Evolutionary conservation across 495 filamentous ascomycete species (phyloP).

Genomic region (Xylaria grammica): DNA sequence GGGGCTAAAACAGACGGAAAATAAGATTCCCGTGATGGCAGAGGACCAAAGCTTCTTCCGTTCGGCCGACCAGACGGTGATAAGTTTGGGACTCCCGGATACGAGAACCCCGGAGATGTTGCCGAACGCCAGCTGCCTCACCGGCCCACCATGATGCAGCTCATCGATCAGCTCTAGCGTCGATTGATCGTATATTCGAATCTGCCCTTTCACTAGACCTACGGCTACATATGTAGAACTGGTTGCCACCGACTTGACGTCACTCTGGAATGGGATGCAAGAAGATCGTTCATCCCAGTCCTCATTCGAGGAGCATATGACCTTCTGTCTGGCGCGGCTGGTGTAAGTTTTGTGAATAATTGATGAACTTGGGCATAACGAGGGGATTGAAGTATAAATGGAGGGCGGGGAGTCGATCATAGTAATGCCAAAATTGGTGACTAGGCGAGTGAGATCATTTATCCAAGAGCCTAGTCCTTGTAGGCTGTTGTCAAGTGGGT

Average conservation of each 20-base stretch:
- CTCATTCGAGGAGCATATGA: constrained; percentile 25
- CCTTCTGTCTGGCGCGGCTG: constrained; percentile 24
- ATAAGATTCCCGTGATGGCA: constrained; percentile 23
- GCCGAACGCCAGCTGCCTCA: constrained; percentile 22
- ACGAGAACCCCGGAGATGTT: constrained; percentile 17
- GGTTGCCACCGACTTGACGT: constrained; percentile 28
- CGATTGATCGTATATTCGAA: constrained; percentile 26
- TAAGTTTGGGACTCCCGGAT: constrained; percentile 20
- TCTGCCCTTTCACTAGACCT: constrained; percentile 22
- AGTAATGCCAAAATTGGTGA: constrained; percentile 28
- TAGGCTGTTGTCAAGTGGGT: constrained; percentile 25
- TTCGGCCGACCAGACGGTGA: constrained; percentile 28
- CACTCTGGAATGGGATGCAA: constrained; percentile 15
- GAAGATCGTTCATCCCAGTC: constrained; percentile 33
- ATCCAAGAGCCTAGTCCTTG: constrained; percentile 16
- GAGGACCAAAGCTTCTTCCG: constrained; percentile 25
- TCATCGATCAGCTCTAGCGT: constrained; percentile 27
- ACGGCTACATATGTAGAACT: constrained; percentile 26
- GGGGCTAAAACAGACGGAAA: constrained; percentile 24
- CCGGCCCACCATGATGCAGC: constrained; percentile 28
- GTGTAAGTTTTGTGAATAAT: constrained; percentile 28
- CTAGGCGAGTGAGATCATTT: constrained; percentile 26
- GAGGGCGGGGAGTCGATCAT: constrained; percentile 24
- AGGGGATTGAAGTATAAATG: constrained; percentile 27
- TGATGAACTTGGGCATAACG: constrained; percentile 26